Percentiles rank a stretch among this genome's conserved stretches.
Conservation (phyloP, 2,329 filamentous ascomycete species). For the Sarocladium brachiariae region DNA sequence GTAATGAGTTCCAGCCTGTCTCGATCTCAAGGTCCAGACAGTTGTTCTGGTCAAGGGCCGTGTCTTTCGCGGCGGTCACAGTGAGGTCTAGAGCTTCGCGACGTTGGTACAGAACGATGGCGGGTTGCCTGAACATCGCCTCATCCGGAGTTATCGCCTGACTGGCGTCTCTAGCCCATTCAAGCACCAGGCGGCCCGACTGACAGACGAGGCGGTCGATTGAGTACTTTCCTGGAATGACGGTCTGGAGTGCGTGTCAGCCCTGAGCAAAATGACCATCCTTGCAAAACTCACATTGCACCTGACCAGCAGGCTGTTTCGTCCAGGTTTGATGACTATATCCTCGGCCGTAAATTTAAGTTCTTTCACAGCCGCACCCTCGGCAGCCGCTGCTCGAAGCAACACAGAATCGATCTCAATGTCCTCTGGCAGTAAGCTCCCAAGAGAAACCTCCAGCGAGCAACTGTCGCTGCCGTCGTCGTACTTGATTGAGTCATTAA, state of each 20-base stretch:
- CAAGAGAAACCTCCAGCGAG: slow-evolving; percentile 58
- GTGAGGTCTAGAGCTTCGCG: slow-evolving; percentile 61
- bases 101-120: slow-evolving; percentile 68
- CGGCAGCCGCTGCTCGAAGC: slow-evolving; percentile 53
- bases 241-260: slow-evolving; percentile 39
- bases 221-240: slow-evolving; percentile 66
- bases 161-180: slow-evolving; percentile 54
- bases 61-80: slow-evolving; percentile 58
- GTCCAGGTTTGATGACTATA: slow-evolving; percentile 38
- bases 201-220: slow-evolving; percentile 65
- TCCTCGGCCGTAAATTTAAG: slow-evolving; percentile 27
- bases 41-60: slow-evolving; percentile 74
- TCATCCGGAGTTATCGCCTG: slow-evolving; percentile 38
- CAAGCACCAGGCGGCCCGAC: slow-evolving; percentile 56
- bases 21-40: slow-evolving; percentile 67
- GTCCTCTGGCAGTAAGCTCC: slow-evolving; percentile 65
- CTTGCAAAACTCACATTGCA: slow-evolving; percentile 25
- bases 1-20: slow-evolving; percentile 67
- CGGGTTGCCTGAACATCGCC: slow-evolving; percentile 50
- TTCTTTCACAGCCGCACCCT: slow-evolving; percentile 54
- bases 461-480: slow-evolving; percentile 69
- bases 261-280: accelerated
- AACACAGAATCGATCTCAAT: slow-evolving; percentile 59
- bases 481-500: slow-evolving; percentile 65
- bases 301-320: slow-evolving; percentile 31